Evolutionary conservation across 2,329 filamentous ascomycete genomes (phyloP), one percentile per base, ranked within the genome.

Genomic region (Rutstroemia sp.): DNA sequence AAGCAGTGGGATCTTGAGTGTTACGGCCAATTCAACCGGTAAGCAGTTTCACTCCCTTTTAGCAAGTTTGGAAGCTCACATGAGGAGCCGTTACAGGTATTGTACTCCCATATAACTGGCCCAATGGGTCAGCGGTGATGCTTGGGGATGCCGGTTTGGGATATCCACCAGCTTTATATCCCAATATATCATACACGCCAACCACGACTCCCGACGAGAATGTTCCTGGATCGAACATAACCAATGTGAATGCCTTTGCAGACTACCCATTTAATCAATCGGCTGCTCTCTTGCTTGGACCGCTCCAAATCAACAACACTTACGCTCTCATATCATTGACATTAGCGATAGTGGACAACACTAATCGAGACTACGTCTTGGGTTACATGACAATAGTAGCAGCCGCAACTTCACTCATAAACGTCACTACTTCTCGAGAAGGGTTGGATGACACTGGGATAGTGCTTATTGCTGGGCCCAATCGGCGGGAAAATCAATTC

Each of bases 341-440:
- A 0, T 73, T 92, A 16, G 89, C 91, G 0, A 82, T 96, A 53
- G 79, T 88, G 58, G 84, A 87, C 67, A 87, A 85, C 61, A 76
- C 77, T 2, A 78, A 79, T 2, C 69, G 72, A 44, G 73, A 73
- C 3, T 83, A 87, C 60, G 80, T 92, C 0, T 76, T 96, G 5
- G 92, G 89, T 1, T 96, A 90, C 75, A 80, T 96, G 74, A 95
- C 90, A 1, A 74, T 92, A 2, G 76, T 95, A n/a, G 79, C 88
- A 55, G 81, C 88, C 56, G 86, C 86, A 1, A 73, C 74, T 4
- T 77, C 86, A 1, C 75, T 94, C 3, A 73, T 83, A n/a, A 71
- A 77, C 46, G 78, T 90, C 1, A 73, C 84, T 25, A 71, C 73
- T 17, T 87, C 86, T 1, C 73, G 76, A 2, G 87, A 91, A 68